A percentile compares a stretch with the other conserved stretches of the same genome.
phyloP scores from a whole-genome alignment of 2,329 filamentous ascomycete genomes.

The Penicillium sp. region DNA sequence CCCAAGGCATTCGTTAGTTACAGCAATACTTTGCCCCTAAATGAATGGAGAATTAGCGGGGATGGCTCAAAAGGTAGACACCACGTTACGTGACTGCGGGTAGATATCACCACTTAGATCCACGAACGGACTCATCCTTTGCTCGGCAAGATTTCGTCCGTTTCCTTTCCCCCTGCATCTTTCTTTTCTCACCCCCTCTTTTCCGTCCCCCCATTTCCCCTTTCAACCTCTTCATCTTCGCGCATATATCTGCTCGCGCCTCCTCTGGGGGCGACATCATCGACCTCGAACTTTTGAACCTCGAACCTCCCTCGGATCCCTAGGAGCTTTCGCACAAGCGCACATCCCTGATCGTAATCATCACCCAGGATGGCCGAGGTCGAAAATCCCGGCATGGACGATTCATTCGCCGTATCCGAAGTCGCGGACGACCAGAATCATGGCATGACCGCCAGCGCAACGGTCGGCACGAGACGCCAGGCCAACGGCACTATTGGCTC shows the following conservation, averaged over 20 bases:
- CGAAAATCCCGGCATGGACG: constrained; percentile 33
- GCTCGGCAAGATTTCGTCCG: constrained; percentile 17
- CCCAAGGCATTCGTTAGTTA: no score
- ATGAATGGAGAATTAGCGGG: no score
- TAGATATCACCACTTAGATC: constrained; percentile 20
- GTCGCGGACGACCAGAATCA: constrained; percentile 38
- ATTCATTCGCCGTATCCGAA: constrained; percentile 37
- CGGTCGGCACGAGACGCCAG: constrained; percentile 57
- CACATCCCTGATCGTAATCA: constrained; percentile 6
- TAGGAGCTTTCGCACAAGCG: constrained; percentile 2
- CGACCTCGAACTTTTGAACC: not conserved
- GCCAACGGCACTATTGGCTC: constrained; percentile 65
- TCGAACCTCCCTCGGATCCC: constrained; percentile 3
- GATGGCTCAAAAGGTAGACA: not conserved
- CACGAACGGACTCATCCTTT: not conserved
- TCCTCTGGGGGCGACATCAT: constrained; percentile 17
- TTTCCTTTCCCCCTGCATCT: constrained; percentile 14
- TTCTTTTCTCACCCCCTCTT: constrained; percentile 7
- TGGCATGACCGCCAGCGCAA: constrained; percentile 37
- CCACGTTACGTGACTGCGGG: constrained; percentile 15
- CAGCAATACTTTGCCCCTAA: no score
- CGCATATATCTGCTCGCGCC: constrained; percentile 12
- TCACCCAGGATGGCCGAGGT: constrained; percentile 34
- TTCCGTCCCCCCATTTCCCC: not conserved
- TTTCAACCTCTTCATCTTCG: constrained; percentile 6